Evolutionary conservation across 2,329 filamentous ascomycete genomes (phyloP), one percentile per base, ranked within the genome.

Genomic region (Neurospora crassa): DNA sequence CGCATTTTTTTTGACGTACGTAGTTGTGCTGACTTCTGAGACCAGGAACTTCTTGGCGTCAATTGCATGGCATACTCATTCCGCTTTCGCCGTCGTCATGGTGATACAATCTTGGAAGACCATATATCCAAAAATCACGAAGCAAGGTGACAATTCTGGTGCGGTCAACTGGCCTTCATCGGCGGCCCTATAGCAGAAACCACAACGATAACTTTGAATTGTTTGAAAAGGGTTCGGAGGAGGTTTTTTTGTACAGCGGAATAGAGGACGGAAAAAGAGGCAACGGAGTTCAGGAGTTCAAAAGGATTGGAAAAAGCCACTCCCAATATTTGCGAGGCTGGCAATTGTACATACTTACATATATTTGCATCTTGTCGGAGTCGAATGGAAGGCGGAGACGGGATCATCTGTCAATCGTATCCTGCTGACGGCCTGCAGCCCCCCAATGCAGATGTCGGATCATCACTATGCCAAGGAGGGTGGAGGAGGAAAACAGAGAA

Each of bases 1-100:
- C 24, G 53, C 16, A 63, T 63, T 16, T 63, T 16, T 63, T 29
- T 37, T 37, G 53, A 37, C 53, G 16, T 37, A 63, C 53, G 4
- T 14, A 69, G 29, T n/a, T 43, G 43, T 69, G 68, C 68, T 69
- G 47, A 45, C 47, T 20, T 45, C 42, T 72, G 71, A 74, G 71
- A 73, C 67, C 8, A 63, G 29, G 0, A 18, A 37, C 24, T 14
- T 63, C 53, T 63, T 18, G 53, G 53, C 53, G 34, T 63, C 24
- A 63, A 63, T 37, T 24, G 24, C 24, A 63, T 63, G 53, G 8
- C 53, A 63, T n/a, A 6, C 1, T 63, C 16, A 34, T 63, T 18
- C 16, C 53, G 29, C 29, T n/a, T 63, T 37, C 7, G 29, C 53
- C 14, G 53, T 37, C 29, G 53, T 37, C 34, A 63, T 63, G 24